phyloP scores from a whole-genome alignment of 108 stramenopile species.

The Seminavis robusta region DNA sequence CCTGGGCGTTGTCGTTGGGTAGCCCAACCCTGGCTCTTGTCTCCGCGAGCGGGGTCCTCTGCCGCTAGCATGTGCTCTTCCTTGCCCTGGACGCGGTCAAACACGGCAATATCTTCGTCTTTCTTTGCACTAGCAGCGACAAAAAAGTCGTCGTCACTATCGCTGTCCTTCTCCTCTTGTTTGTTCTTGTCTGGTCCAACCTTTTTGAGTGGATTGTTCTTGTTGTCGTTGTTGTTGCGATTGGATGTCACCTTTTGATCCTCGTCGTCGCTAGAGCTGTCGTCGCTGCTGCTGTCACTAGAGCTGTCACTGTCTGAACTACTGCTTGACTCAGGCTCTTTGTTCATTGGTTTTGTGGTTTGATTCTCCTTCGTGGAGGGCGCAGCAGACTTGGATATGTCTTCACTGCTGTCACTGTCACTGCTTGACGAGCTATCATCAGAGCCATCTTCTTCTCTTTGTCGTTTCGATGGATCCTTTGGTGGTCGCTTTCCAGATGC shows the following conservation, averaged over 20 bases:
- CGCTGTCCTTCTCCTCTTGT: slow-evolving; percentile 3
- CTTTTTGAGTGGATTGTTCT: slow-evolving; percentile 2
- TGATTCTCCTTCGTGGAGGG: background rate
- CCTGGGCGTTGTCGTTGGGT: slow-evolving; percentile 58
- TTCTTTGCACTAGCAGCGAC: background rate
- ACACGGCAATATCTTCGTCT: slow-evolving; percentile 18
- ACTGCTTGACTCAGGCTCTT: slow-evolving; percentile 3
- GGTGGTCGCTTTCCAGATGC: background rate
- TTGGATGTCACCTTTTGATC: slow-evolving; percentile 5
- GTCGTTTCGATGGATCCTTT: background rate
- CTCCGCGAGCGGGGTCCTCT: slow-evolving; percentile 20
- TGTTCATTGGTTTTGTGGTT: background rate
- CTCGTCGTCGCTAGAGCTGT: slow-evolving; percentile 16
- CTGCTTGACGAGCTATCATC: slow-evolving; percentile 19
- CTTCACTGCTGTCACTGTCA: slow-evolving; percentile 11
- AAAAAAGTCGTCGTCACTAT: background rate
- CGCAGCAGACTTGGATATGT: background rate
- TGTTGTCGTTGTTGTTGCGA: background rate
- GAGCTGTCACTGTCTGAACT: slow-evolving; percentile 9
- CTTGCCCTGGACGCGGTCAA: slow-evolving; percentile 25
- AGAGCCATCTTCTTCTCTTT: background rate
- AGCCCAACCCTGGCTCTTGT: slow-evolving; percentile 58
- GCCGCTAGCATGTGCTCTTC: slow-evolving; percentile 8
- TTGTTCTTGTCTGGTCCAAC: background rate
- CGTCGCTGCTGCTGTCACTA: background rate